These are phyloP conservation scores for Microcos paniculata DNA, from an alignment of 345 rosid genomes.

Conservation along the genomic window DNA sequence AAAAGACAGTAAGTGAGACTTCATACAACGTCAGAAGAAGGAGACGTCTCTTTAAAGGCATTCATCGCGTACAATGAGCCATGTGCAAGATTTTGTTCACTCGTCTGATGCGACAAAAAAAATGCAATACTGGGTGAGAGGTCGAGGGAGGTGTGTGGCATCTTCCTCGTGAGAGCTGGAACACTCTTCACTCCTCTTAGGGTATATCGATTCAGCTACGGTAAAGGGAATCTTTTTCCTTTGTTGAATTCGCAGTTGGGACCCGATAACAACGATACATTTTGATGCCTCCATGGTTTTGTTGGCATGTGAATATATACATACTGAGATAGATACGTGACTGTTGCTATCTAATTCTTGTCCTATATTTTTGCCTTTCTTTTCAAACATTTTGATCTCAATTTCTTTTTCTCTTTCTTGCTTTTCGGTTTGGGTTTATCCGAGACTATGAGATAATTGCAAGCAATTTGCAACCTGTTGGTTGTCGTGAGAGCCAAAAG, in stretches of 20 bases:
- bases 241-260: neutral
- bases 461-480: conserved; percentile 11
- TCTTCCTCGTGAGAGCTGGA: conserved; percentile 1
- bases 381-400: neutral
- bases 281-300: conserved; percentile 9
- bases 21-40: neutral
- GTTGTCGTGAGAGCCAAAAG: neutral
- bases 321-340: neutral
- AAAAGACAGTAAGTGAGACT: neutral
- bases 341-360: conserved; percentile 9
- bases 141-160: neutral
- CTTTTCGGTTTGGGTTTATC: neutral
- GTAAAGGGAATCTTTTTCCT: conserved; percentile 18
- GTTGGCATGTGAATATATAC: neutral
- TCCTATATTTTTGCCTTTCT: neutral
- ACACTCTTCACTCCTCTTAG: neutral
- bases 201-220: neutral
- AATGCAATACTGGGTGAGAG: neutral
- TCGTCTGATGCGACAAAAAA: conserved; percentile 1
- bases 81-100: conserved; percentile 12
- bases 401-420: neutral
- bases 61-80: neutral
- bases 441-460: neutral
- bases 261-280: conserved; percentile 10
- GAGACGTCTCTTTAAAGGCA: neutral